Percentiles rank a stretch among this genome's conserved stretches.
Evolutionary conservation across 2,329 filamentous ascomycete species (phyloP).

Genomic region (Colletotrichum godetiae): DNA sequence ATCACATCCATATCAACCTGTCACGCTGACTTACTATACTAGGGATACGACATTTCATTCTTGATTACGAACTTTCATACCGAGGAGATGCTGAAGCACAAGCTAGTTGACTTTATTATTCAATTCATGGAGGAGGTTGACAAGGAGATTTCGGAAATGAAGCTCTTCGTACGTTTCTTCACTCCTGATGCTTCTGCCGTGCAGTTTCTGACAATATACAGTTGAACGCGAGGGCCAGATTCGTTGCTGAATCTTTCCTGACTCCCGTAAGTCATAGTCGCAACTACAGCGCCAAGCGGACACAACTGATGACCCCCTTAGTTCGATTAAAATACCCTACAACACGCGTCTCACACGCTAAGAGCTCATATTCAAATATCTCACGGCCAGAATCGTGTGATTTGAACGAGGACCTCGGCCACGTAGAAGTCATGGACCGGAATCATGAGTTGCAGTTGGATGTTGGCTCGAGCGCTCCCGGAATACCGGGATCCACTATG

Average conservation of each 20-base stretch:
- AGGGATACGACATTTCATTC: conserved; percentile 99
- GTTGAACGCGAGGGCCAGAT: conserved; percentile 96
- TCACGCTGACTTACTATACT: conserved; percentile 37
- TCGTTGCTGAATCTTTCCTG: conserved; percentile 97
- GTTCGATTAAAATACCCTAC: conserved; percentile 37
- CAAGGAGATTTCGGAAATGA: conserved; percentile 99
- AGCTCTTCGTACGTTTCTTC: conserved; percentile 88
- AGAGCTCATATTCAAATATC: background rate
- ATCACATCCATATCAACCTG: background rate
- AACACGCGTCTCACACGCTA: background rate
- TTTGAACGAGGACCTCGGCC: background rate
- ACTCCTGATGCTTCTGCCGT: background rate
- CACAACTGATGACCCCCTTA: conserved; percentile 13
- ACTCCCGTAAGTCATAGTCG: conserved; percentile 75
- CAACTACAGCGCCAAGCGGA: background rate
- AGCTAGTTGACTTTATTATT: conserved; percentile 98
- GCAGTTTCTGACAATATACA: conserved; percentile 51
- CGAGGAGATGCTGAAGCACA: conserved; percentile 98
- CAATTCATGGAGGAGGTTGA: conserved; percentile 99
- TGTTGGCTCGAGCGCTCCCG: conserved; percentile 34
- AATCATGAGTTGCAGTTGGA: conserved; percentile 26
- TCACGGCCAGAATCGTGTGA: background rate
- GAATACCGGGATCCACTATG: conserved; percentile 30
- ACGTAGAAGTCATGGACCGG: conserved; percentile 2
- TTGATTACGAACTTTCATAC: conserved; percentile 99